Evolutionary conservation across 306 rosid genomes (phyloP).

Genomic region (Glycine latifolia): DNA sequence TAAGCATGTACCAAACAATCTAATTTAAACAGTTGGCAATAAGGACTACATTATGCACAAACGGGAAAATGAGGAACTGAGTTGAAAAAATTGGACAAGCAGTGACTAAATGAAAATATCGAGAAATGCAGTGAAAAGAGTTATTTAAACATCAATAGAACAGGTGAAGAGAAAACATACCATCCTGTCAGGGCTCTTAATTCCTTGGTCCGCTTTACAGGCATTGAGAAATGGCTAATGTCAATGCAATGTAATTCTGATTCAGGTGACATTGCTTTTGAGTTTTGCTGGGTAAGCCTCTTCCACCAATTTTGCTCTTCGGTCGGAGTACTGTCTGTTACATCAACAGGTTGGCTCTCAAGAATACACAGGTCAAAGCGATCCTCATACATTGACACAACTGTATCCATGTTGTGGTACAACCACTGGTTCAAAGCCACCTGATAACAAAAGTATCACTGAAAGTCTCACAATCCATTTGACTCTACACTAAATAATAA

Average conservation of each 20-base stretch:
- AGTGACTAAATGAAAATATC: not conserved
- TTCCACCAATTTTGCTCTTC: conserved; percentile 78
- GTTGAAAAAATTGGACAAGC: conserved; percentile 5
- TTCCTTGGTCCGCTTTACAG: conserved; percentile 85
- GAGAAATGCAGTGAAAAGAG: conserved; percentile 6
- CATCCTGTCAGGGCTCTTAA: conserved; percentile 88
- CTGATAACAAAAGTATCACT: conserved; percentile 50
- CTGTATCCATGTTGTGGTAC: conserved; percentile 79
- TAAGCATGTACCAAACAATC: conserved; percentile 23
- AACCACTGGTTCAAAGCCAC: conserved; percentile 94
- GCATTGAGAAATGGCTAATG: conserved; percentile 68
- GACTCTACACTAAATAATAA: conserved; percentile 6
- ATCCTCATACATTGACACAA: conserved; percentile 95
- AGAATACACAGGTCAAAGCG: conserved; percentile 77
- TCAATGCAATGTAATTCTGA: conserved; percentile 52
- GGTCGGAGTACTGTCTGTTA: conserved; percentile 55
- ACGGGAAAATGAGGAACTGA: conserved; percentile 11
- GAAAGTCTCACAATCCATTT: conserved; percentile 17
- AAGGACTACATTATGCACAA: conserved; percentile 12
- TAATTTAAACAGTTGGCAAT: conserved; percentile 25
- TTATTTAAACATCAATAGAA: conserved; percentile 23
- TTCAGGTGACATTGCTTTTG: conserved; percentile 48
- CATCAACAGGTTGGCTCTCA: conserved; percentile 66
- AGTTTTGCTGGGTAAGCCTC: conserved; percentile 57
- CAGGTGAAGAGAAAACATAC: conserved; percentile 54